These are phyloP conservation scores for Aspergillus glaucus DNA, from an alignment of 2,329 filamentous ascomycete species.

Conservation along the genomic window DNA sequence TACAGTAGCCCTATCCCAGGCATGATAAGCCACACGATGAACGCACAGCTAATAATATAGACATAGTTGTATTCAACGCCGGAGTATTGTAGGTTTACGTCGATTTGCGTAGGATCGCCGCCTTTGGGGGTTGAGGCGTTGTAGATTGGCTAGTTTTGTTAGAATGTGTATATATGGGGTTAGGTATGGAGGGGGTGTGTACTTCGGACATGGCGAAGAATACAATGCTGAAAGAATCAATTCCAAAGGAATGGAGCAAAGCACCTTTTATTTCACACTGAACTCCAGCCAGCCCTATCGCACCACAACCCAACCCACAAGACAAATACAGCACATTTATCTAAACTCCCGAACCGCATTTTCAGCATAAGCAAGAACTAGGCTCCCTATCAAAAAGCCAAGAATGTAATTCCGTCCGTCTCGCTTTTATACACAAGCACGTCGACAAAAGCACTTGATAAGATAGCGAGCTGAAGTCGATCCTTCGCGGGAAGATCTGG, in stretches of 20 bases:
- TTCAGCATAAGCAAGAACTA: too few relatives aligned
- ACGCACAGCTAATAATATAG: slow-evolving; percentile 52
- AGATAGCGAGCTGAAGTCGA: background rate
- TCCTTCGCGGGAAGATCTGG: background rate
- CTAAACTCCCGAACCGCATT: too few relatives aligned
- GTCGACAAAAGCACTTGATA: background rate
- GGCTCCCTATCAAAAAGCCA: background rate
- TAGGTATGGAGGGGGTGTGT: background rate
- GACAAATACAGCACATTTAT: too few relatives aligned
- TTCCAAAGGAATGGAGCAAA: background rate
- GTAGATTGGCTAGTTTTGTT: slow-evolving; percentile 24
- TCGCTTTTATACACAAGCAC: background rate
- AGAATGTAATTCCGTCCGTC: background rate
- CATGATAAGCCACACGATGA: slow-evolving; percentile 61
- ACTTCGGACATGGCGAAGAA: background rate
- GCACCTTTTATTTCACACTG: too few relatives aligned
- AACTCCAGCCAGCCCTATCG: too few relatives aligned
- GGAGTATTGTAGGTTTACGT: slow-evolving; percentile 54
- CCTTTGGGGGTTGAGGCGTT: slow-evolving; percentile 43
- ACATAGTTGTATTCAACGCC: slow-evolving; percentile 57
- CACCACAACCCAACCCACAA: too few relatives aligned
- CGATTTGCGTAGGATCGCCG: slow-evolving; percentile 47
- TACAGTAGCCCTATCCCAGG: slow-evolving; percentile 62
- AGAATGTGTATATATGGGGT: background rate
- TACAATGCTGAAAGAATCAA: background rate